Base-by-base conservation (phyloP, 1,284 basidiomycete genomes). In the Exobasidium cylindrosporum region DNA sequence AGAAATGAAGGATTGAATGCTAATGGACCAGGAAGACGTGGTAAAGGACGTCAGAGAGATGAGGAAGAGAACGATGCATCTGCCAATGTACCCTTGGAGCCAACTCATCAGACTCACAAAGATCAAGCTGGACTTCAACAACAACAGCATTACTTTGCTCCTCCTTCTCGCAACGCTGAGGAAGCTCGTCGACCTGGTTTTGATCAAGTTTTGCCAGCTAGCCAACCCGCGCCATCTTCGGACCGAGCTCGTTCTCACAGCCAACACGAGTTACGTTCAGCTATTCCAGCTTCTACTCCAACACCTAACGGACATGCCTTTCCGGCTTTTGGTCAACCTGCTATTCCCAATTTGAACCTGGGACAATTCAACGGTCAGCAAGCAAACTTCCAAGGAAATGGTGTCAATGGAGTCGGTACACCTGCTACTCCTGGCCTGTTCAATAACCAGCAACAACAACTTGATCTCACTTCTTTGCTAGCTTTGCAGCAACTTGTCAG, bases 401-500 rank as follows among this genome's bases (percentile, higher is more conserved):
- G 21, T 2, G 13, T 14, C n/a, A 50, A 50, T 28, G 47, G 47
- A 21, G 21, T 57, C 11, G 14, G 21, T 4, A 13, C 17, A 21
- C 10, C 44, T 6, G 10, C 56, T 54, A 17, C 21, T 4, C 54
- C 44, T 10, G n/a, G 26, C 54, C 35, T 40, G 10, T 40, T 40
- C 35, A 40, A 40, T 17, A 17, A 17, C 35, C 35, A 40, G 35
- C 50, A 61, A 56, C 69, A 65, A 23, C 65, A 62, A 21, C 57
- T 64, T 2, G 76, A 78, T 58, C 66, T 78, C 60, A 73, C 73
- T 4, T 76, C 73, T 4, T 72, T 73, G 23, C 62, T 78, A n/a
- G 76, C 76, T n/a, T 60, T 78, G 23, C 76, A 78, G 62, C 74
- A 78, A 55, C 65, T 78, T 11, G 61, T 78, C 14, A 64, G 69